These are phyloP conservation scores for Salix brachista DNA, from an alignment of 345 rosid genomes.

Conservation along the genomic window DNA sequence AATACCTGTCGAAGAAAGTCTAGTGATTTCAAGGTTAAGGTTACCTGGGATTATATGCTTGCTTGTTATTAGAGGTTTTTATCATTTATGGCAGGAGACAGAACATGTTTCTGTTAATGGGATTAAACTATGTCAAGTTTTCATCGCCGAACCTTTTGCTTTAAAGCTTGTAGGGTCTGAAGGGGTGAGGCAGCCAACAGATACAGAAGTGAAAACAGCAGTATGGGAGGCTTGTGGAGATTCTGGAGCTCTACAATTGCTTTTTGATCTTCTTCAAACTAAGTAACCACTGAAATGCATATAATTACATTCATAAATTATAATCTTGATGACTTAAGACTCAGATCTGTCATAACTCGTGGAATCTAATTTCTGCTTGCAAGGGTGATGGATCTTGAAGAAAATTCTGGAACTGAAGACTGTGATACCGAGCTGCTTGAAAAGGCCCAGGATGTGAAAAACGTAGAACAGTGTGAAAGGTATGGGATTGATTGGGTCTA, in stretches of 20 bases:
- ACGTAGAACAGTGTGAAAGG: slow-evolving; percentile 24
- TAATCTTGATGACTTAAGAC: background rate
- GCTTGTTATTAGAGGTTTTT: too few species aligned
- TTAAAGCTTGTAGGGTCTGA: slow-evolving; percentile 63
- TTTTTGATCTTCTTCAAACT: slow-evolving; percentile 92
- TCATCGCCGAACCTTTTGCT: slow-evolving; percentile 1
- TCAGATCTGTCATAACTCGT: too few species aligned
- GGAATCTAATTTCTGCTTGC: background rate
- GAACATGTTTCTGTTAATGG: too few species aligned
- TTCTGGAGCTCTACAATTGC: slow-evolving; percentile 87
- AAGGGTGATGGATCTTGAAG: slow-evolving; percentile 84
- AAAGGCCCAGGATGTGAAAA: slow-evolving; percentile 30
- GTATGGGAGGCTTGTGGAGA: slow-evolving; percentile 94
- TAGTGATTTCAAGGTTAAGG: too few species aligned
- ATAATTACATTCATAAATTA: background rate
- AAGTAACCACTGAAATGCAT: slow-evolving; percentile 35
- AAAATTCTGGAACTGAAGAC: slow-evolving; percentile 61
- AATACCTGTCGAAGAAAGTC: too few species aligned
- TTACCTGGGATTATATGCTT: too few species aligned
- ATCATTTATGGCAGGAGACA: too few species aligned
- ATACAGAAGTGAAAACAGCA: slow-evolving; percentile 79
- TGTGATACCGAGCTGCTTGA: slow-evolving; percentile 47
- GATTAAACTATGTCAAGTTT: background rate
- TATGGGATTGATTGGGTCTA: slow-evolving; percentile 6
- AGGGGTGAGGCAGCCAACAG: slow-evolving; percentile 61